Evolutionary conservation across 2,329 filamentous ascomycete species (phyloP).

Genomic region (Fusarium anthophilum): DNA sequence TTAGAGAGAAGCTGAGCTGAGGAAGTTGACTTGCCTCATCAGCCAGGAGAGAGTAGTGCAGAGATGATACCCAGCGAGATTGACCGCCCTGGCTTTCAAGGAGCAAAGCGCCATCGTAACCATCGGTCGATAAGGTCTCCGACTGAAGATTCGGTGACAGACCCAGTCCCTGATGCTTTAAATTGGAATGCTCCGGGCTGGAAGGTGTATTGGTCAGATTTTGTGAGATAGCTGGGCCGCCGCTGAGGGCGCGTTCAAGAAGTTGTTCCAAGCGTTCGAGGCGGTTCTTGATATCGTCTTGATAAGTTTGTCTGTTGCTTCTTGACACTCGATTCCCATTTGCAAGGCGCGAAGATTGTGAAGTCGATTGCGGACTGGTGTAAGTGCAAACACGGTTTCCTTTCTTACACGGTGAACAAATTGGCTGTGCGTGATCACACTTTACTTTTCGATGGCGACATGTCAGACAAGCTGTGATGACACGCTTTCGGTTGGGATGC

Average conservation of each 20-base stretch:
- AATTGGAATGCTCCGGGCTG: accelerated
- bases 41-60: conserved; percentile 2
- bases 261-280: not conserved
- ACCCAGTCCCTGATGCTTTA: accelerated
- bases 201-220: not conserved
- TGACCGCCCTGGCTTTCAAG: not conserved
- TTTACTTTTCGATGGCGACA: not conserved
- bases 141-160: not conserved
- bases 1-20: not conserved
- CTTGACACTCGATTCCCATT: not conserved
- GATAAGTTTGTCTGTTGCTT: not conserved
- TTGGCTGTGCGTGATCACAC: not conserved
- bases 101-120: conserved; percentile 1
- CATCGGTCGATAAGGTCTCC: not conserved
- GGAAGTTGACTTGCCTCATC: not conserved
- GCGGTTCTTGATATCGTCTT: not conserved
- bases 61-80: conserved; percentile 1
- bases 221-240: not conserved
- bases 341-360: not conserved
- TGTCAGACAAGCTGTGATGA: not conserved
- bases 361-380: not conserved
- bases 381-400: not conserved
- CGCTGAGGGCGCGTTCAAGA: not conserved
- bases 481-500: not conserved
- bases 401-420: conserved; percentile 1